phyloP scores from a whole-genome alignment of 1,139 yeast species.

The Hyphopichia fennica region DNA sequence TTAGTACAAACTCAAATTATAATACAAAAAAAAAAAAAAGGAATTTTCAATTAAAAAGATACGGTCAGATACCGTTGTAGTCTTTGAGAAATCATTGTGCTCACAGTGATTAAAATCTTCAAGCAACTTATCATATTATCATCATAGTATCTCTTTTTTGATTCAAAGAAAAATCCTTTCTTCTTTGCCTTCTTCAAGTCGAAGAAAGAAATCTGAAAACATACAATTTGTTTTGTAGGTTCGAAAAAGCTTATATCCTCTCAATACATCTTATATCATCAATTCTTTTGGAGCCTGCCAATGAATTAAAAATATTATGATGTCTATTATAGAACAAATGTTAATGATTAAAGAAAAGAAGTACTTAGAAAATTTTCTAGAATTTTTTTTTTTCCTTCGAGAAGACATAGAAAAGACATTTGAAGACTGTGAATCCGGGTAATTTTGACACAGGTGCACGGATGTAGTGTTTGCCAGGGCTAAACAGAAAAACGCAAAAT shows the following conservation, averaged over 20 bases:
- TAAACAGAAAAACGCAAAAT: too few species aligned
- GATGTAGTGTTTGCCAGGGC: too few species aligned
- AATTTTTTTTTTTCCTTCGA: too few species aligned
- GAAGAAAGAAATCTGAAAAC: not conserved
- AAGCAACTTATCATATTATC: slow-evolving; percentile 37
- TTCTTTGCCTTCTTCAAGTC: slow-evolving; percentile 1
- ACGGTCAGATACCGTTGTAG: slow-evolving; percentile 99
- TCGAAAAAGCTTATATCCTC: not conserved
- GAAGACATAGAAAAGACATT: too few species aligned
- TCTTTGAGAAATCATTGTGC: slow-evolving; percentile 85
- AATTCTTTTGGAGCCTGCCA: too few species aligned
- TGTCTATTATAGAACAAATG: too few species aligned
- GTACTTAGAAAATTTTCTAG: too few species aligned
- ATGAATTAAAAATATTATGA: too few species aligned
- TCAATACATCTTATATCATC: too few species aligned
- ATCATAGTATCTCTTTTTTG: not conserved
- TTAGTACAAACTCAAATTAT: not conserved
- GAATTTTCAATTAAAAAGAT: not conserved
- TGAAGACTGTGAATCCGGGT: too few species aligned
- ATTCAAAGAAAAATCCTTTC: slow-evolving; percentile 1
- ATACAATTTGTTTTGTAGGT: not conserved
- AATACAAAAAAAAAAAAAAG: not conserved
- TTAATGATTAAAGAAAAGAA: too few species aligned
- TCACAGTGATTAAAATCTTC: slow-evolving; percentile 61
- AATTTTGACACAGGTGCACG: too few species aligned